Evolutionary conservation across 1,284 basidiomycete species (phyloP), one percentile per base, ranked within the genome.

Genomic region (Moniliophthora roreri): DNA sequence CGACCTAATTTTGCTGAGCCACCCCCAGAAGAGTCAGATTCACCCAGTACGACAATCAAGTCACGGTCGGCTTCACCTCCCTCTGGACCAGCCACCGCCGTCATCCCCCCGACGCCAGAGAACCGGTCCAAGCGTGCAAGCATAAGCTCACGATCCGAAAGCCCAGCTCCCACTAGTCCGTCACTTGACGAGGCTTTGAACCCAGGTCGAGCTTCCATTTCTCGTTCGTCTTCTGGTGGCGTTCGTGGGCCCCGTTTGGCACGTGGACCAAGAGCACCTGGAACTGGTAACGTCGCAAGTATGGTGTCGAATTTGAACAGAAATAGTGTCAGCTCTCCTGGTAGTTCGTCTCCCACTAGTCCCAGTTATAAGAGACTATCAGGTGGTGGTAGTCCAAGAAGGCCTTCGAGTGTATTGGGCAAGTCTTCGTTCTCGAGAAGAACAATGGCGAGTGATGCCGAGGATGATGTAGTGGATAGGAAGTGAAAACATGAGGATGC

Each of bases 381-480:
- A 23, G 71, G 70, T 20, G 66, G 67, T 23, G 72, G 73, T 48
- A 76, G 75, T 26, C 66, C 71, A 32, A 66, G 71, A 50, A 63
- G 76, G 52, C 74, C 77, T 8, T 73, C 73, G 34, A 78, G 73
- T 55, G 67, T 79, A 38, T 66, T 78, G 9, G 76, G 76, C 11
- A 70, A 79, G 58, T 72, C 78, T 44, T 76, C 81, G 51, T 80
- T 91, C 56, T 83, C 86, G 51, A 78, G 87, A 63, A 79, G 87
- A 66, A 87, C 87, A 53, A 86, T 88, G 83, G 86, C 84, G 40
- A 89, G 86, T 63, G 89, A 91, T 64, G 87, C 88, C 35, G 89
- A 91, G 67, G 89, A 91, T 57, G 80, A 87, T 61, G 71, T 87
- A 48, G 74, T 87, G 46, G 69, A 70, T 0, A 58, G 63, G 44